phyloP scores from a whole-genome alignment of 371 early-diverging fungal genomes.

The Umbelopsis sp. region DNA sequence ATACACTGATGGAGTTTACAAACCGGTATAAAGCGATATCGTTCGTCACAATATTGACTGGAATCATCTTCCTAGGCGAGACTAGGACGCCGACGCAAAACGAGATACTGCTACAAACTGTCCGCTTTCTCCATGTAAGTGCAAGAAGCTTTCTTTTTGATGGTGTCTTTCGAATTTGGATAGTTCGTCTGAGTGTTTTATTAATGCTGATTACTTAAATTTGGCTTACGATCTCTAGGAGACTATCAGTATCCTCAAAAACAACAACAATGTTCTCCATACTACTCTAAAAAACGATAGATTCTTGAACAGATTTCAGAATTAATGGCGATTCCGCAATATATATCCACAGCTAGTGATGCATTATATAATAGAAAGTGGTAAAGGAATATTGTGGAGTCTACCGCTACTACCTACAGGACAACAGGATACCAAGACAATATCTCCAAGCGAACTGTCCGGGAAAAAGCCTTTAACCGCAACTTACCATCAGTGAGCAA shows the following conservation, averaged over 20 bases:
- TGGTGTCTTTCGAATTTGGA: not conserved
- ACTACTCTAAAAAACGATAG: slow-evolving; percentile 5
- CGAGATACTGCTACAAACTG: not conserved
- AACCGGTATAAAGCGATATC: not conserved
- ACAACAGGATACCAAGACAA: too few species aligned
- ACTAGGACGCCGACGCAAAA: not conserved
- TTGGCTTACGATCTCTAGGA: not conserved
- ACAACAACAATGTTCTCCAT: not conserved
- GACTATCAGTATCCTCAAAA: not conserved
- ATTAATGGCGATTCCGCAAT: not conserved
- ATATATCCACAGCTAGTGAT: too few species aligned
- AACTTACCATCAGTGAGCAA: too few species aligned
- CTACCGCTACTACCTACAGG: too few species aligned
- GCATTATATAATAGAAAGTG: not conserved
- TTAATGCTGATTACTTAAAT: not conserved
- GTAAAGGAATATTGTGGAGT: not conserved
- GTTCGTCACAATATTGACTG: not conserved
- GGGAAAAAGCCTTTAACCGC: too few species aligned
- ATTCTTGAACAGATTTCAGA: not conserved
- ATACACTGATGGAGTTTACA: not conserved
- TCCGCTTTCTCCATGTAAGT: not conserved
- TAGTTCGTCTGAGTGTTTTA: not conserved
- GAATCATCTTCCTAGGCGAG: slow-evolving; percentile 1
- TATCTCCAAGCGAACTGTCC: too few species aligned
- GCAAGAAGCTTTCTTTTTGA: not conserved